Conservation (phyloP, 805 yeast genomes). For the Candida parachauliodes region DNA sequence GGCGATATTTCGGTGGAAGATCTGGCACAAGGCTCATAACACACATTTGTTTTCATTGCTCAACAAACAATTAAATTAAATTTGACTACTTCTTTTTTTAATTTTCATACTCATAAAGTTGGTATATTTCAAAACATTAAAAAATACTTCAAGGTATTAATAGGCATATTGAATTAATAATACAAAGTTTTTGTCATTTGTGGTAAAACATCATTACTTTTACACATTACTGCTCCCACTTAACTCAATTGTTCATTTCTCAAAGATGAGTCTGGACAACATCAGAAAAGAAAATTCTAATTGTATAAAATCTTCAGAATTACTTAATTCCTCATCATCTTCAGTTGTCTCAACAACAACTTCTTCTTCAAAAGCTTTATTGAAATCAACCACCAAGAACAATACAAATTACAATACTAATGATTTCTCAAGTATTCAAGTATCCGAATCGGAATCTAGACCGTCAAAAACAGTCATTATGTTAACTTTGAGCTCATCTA, state of each 20-base stretch:
- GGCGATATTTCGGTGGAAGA: slow-evolving; percentile 1
- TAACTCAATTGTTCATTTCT: no score
- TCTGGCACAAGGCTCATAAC: background rate
- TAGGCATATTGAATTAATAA: no score
- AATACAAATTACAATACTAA: background rate
- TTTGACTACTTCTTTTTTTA: background rate
- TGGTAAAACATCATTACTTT: no score
- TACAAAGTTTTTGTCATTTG: no score
- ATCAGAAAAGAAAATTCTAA: background rate
- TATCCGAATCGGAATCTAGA: slow-evolving; percentile 22
- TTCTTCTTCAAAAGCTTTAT: slow-evolving; percentile 7
- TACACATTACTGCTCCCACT: no score
- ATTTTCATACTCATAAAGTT: no score
- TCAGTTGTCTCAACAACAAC: slow-evolving; percentile 7
- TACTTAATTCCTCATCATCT: slow-evolving; percentile 5
- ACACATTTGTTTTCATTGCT: background rate
- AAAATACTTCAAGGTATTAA: no score
- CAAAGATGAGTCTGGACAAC: background rate
- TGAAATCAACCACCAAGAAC: slow-evolving; percentile 2
- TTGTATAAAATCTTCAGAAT: slow-evolving; percentile 1
- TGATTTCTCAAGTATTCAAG: slow-evolving; percentile 6
- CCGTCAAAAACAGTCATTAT: slow-evolving; percentile 64
- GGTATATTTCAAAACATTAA: no score
- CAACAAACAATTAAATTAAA: background rate
- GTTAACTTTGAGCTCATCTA: slow-evolving; percentile 74